Percentiles rank a stretch among this genome's conserved stretches.
These are phyloP conservation scores for Neurospora crassa DNA, from an alignment of 2,329 filamentous ascomycete species.

Conservation along the genomic window DNA sequence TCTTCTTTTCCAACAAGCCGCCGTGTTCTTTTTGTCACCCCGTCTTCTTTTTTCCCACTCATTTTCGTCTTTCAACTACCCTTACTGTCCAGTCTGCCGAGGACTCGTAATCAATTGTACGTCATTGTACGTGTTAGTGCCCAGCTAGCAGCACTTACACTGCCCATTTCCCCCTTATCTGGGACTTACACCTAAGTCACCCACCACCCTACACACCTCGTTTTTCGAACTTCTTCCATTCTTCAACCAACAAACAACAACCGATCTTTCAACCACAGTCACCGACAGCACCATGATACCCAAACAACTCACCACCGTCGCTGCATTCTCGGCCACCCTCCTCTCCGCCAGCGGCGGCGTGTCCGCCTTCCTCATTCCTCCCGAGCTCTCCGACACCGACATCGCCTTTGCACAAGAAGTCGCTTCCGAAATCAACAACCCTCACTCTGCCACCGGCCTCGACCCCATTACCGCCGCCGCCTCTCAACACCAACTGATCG, in stretches of 20 bases:
- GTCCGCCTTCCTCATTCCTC: constrained; percentile 44
- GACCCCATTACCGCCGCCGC: constrained; percentile 27
- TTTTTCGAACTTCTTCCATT: neutral
- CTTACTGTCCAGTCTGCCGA: neutral
- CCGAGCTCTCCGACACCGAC: constrained; percentile 35
- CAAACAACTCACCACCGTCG: constrained; percentile 36
- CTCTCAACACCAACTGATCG: constrained; percentile 29
- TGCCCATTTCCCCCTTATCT: neutral
- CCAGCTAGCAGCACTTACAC: neutral
- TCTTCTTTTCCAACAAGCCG: neutral
- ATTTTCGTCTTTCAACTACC: no score
- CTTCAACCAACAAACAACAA: neutral
- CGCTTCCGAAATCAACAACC: neutral
- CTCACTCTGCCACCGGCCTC: constrained; percentile 19
- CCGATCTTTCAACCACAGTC: neutral
- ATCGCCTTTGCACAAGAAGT: constrained; percentile 17
- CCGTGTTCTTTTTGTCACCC: neutral
- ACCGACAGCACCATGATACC: constrained; percentile 20
- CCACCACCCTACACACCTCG: neutral
- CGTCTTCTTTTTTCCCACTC: neutral
- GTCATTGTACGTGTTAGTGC: neutral
- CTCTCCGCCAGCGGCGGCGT: constrained; percentile 17
- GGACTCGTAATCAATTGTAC: neutral
- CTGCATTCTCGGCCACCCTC: constrained; percentile 26
- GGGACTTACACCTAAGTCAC: neutral